Evolutionary conservation across 1,284 basidiomycete species (phyloP), one percentile per base, ranked within the genome.

Genomic region (Hemileia vastatrix): DNA sequence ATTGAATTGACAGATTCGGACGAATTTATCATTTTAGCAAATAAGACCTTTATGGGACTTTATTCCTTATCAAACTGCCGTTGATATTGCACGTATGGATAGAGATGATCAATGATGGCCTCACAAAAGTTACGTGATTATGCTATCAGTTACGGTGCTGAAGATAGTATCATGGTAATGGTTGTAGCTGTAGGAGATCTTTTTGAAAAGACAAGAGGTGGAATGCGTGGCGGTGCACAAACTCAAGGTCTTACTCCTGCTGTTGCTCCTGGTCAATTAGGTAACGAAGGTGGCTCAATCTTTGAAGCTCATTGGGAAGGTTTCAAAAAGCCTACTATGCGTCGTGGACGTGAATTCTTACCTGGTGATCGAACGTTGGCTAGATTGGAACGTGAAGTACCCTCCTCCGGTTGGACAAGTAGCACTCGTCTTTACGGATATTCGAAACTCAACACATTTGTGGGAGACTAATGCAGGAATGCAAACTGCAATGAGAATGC

Each of bases 391-490:
- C 81, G 82, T 48, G 93, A 96, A 72, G 86, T 96, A 55, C n/a
- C 81, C 86, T 2, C 84, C 95, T 0, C 95, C 94, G 0, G 83
- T 80, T 3, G 94, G 94, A 0, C 86, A 90, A 71, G 80, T 98
- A 48, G 89, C 93, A 15, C 82, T 98, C 57, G 94, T 94, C 21
- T 98, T 98, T 77, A 98, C 94, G n/a, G 94, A 98, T 78, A 97
- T 98, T 70, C 85, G 89, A 58, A 96, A 97, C 71, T 98, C 94
- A 65, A 98, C 94, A 0, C 86, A 88, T 65, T 79, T 98, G 1
- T 98, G 94, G 94, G 94, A 98, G 74, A 86, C 86, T 53, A 97
- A 97, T 71, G 84, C 87, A 0, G 92, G 93, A 2, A 98, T 97
- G 93, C 85, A 88, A 47, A 86, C 88, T 0, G 92, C 94, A 1